Conservation (phyloP, 176 grass and related monocot genomes). For the Carex kokanica region DNA sequence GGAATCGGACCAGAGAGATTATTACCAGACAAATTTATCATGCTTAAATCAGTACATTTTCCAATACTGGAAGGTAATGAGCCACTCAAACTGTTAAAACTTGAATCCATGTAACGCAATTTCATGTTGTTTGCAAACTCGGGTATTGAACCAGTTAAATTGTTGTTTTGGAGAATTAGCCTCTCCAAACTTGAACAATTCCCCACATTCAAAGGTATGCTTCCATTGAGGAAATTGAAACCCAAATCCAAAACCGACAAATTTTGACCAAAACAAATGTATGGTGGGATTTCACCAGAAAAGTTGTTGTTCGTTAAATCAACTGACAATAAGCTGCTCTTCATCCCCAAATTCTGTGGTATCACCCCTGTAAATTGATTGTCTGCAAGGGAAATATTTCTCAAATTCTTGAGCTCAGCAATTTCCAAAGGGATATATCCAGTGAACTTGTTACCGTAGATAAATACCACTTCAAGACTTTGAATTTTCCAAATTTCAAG, state of each 20-base stretch:
- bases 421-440: constrained; percentile 45
- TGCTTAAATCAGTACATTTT: constrained; percentile 41
- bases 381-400: constrained; percentile 41
- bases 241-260: constrained; percentile 48
- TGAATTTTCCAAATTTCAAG: constrained; percentile 54
- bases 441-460: constrained; percentile 38
- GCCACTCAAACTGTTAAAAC: constrained; percentile 48
- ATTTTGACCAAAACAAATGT: constrained; percentile 62
- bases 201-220: constrained; percentile 45
- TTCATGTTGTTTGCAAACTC: constrained; percentile 31
- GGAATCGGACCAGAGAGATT: constrained; percentile 49
- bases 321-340: constrained; percentile 38
- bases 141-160: constrained; percentile 43
- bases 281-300: constrained; percentile 55
- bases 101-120: constrained; percentile 48
- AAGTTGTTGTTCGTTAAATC: constrained; percentile 60
- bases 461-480: constrained; percentile 39
- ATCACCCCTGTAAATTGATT: constrained; percentile 61
- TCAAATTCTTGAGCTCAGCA: constrained; percentile 38
- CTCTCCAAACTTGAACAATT: constrained; percentile 48
- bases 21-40: constrained; percentile 57
- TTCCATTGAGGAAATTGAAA: constrained; percentile 58
- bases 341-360: constrained; percentile 45
- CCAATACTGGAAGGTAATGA: constrained; percentile 46
- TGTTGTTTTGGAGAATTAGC: constrained; percentile 50